A percentile compares a stretch with the other conserved stretches of the same genome.
Evolutionary conservation across 2,329 filamentous ascomycete species (phyloP).

Genomic region (Cercospora berteroae): DNA sequence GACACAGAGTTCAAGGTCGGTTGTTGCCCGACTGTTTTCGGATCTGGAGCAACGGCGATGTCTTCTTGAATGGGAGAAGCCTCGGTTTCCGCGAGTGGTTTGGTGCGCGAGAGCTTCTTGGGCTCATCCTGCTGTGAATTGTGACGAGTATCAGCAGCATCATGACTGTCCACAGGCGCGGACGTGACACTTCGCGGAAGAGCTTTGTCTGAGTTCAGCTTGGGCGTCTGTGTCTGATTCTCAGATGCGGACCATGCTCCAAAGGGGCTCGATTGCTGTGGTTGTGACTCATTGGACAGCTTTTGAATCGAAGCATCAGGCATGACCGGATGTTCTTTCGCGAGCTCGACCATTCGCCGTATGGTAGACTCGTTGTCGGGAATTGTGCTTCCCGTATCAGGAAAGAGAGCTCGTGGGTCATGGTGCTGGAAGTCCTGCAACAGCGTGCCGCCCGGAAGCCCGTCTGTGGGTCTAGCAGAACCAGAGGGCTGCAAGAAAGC

Average conservation of each 20-base stretch:
- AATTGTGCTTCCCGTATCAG: slow-evolving; percentile 44
- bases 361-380: slow-evolving; percentile 44
- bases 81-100: not conserved
- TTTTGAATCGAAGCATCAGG: not conserved
- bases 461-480: slow-evolving; percentile 24
- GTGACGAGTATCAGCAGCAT: not conserved
- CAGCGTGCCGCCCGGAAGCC: slow-evolving; percentile 36
- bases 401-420: slow-evolving; percentile 43
- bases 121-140: not conserved
- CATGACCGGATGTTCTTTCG: slow-evolving; percentile 10
- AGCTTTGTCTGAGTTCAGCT: not conserved
- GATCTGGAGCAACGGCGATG: not conserved
- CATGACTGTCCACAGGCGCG: not conserved
- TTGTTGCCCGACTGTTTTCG: not conserved
- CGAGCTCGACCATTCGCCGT: slow-evolving; percentile 41
- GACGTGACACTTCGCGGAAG: not conserved
- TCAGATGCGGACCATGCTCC: slow-evolving; percentile 15
- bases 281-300: not conserved
- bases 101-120: not conserved
- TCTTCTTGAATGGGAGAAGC: not conserved
- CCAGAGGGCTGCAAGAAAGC: slow-evolving; percentile 26
- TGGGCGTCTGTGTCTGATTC: slow-evolving; percentile 14
- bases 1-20: not conserved
- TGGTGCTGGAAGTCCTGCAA: slow-evolving; percentile 40
- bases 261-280: slow-evolving; percentile 6